Evolutionary conservation across 2,329 filamentous ascomycete species (phyloP), one percentile per base, ranked within the genome.

Genomic region (Botrytis aclada): DNA sequence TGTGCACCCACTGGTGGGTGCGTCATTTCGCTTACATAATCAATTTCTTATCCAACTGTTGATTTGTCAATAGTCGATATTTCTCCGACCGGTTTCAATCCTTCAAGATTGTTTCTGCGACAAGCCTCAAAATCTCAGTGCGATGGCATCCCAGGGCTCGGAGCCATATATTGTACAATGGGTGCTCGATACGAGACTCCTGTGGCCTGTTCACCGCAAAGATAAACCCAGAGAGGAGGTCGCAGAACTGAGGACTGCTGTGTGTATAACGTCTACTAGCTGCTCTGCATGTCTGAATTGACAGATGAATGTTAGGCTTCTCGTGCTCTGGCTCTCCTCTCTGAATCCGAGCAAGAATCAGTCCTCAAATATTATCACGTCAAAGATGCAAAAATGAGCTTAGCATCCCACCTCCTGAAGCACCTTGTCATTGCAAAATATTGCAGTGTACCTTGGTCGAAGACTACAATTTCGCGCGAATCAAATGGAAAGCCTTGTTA

Each of bases 321-420:
- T n/a, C 82, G 85, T 63, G 86, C 86, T 34, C 82, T 91, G 51
- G 81, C 83, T 14, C 83, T 90, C 41, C 84, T 91, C 66, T 81
- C 84, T 2, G 77, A 82, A 1, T 82, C 86, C 16, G 91, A 94
- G 80, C 87, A 86, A 74, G 81, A 85, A 69, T 82, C 83, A 22
- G 87, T 90, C 45, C 84, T 90, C 14, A 85, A 85, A 73, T 93
- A 89, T 83, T 88, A 89, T 83, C 88, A 90, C 81, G 84, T 91
- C 77, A 85, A 87, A 79, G 93, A 95, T 82, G 92, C 92, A 70
- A 92, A 92, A 80, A 91, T 94, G 86, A 87, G 88, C 66, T 85
- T 95, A 60, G 91, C 83, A 37, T 95, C 92, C 29, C 87, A 90
- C 61, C 86, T 95, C 67, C 85, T 95, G 74, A 95, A 95, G 83